Conservation (phyloP, 2,329 filamentous ascomycete genomes). For the Pseudogymnoascus sp. region DNA sequence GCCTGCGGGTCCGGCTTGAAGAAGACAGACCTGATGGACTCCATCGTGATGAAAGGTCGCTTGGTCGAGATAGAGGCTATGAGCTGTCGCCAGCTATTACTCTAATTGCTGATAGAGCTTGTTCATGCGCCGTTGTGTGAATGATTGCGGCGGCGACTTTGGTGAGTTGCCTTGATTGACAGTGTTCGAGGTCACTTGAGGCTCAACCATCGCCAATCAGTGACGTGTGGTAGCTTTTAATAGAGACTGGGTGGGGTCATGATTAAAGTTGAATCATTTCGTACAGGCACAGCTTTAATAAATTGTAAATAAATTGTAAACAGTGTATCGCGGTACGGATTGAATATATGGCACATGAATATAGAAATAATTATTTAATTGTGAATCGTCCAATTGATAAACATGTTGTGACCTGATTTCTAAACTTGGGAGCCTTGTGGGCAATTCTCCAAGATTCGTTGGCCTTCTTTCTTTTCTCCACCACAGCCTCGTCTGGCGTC, state of each 20-base stretch:
- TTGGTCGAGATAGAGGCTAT: not conserved
- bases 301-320: not conserved
- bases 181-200: constrained; percentile 3
- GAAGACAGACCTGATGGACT: constrained; percentile 77
- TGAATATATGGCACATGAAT: not conserved
- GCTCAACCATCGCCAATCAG: constrained; percentile 7
- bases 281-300: not conserved
- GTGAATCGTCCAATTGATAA: not conserved
- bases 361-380: not conserved
- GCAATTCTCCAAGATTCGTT: constrained; percentile 7
- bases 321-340: not conserved
- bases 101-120: not conserved
- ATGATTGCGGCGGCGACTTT: constrained; percentile 1
- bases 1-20: constrained; percentile 87
- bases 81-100: constrained; percentile 5
- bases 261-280: not conserved
- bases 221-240: constrained; percentile 6
- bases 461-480: constrained; percentile 9
- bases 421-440: not conserved
- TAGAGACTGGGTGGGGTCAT: not conserved
- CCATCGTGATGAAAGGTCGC: constrained; percentile 49
- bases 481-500: constrained; percentile 11
- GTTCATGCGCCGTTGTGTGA: constrained; percentile 1
- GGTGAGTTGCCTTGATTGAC: not conserved
- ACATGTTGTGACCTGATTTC: not conserved